Percentiles rank a stretch among this genome's conserved stretches.
phyloP scores from a whole-genome alignment of 1,284 basidiomycete species.

The Cryptococcus sp. region DNA sequence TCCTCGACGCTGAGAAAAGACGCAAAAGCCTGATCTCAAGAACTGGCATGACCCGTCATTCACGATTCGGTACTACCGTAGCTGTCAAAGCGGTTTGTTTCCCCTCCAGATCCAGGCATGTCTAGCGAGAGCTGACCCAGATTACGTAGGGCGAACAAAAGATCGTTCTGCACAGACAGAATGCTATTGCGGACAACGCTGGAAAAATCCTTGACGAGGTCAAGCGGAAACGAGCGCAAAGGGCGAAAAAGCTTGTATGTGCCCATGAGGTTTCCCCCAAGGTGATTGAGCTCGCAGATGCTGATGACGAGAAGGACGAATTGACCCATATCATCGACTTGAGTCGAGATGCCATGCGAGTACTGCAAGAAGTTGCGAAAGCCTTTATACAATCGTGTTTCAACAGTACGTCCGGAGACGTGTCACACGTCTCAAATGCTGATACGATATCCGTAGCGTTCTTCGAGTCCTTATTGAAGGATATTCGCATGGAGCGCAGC shows the following conservation, averaged over 20 bases:
- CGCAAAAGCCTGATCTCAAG: conserved; percentile 60
- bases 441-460: conserved; percentile 63
- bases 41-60: conserved; percentile 70
- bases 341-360: conserved; percentile 65
- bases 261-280: background rate
- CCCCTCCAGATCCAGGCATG: background rate
- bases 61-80: conserved; percentile 90
- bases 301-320: conserved; percentile 55
- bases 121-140: background rate
- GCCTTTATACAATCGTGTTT: conserved; percentile 79
- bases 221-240: conserved; percentile 68
- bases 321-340: conserved; percentile 55
- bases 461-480: conserved; percentile 78
- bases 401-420: conserved; percentile 65
- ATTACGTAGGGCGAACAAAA: conserved; percentile 50
- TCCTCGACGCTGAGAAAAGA: conserved; percentile 72
- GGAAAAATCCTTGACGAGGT: conserved; percentile 74
- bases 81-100: conserved; percentile 64
- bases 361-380: conserved; percentile 68
- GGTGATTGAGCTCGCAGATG: background rate
- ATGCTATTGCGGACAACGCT: conserved; percentile 72
- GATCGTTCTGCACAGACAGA: conserved; percentile 76
- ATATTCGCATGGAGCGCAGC: conserved; percentile 84
- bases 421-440: background rate
- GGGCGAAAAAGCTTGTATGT: conserved; percentile 59